Percentiles rank a stretch among this genome's conserved stretches.
Evolutionary conservation across 306 rosid species (phyloP).

Genomic region (Fagus crenata): DNA sequence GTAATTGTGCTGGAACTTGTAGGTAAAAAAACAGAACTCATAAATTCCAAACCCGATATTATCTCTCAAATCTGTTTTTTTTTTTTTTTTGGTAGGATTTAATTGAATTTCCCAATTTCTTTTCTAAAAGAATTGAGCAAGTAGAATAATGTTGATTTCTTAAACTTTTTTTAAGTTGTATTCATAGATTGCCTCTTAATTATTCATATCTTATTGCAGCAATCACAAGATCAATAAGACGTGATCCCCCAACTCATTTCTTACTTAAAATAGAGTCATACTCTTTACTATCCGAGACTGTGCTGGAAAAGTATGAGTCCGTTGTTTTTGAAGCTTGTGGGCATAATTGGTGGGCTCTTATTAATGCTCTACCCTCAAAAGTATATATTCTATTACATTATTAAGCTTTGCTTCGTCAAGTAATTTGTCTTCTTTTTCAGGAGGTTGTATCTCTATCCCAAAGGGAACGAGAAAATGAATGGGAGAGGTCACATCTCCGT

Average conservation of each 20-base stretch:
- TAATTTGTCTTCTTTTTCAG: not conserved
- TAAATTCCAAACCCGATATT: too few species aligned
- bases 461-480: not conserved
- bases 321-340: slow-evolving; percentile 11
- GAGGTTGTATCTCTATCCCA: slow-evolving; percentile 22
- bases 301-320: not conserved
- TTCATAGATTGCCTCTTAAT: too few species aligned
- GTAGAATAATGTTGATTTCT: too few species aligned
- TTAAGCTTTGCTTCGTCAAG: not conserved
- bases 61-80: too few species aligned
- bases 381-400: too few species aligned
- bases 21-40: too few species aligned
- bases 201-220: not conserved
- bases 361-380: too few species aligned
- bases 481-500: slow-evolving; percentile 6
- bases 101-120: too few species aligned
- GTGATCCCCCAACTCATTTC: not conserved
- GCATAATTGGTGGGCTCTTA: slow-evolving; percentile 12
- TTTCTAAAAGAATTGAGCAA: too few species aligned
- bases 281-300: not conserved
- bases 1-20: too few species aligned
- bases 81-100: too few species aligned
- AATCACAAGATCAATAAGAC: not conserved
- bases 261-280: not conserved
- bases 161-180: too few species aligned